phyloP scores from a whole-genome alignment of 176 grass and related monocot species.

The Cocos nucifera region DNA sequence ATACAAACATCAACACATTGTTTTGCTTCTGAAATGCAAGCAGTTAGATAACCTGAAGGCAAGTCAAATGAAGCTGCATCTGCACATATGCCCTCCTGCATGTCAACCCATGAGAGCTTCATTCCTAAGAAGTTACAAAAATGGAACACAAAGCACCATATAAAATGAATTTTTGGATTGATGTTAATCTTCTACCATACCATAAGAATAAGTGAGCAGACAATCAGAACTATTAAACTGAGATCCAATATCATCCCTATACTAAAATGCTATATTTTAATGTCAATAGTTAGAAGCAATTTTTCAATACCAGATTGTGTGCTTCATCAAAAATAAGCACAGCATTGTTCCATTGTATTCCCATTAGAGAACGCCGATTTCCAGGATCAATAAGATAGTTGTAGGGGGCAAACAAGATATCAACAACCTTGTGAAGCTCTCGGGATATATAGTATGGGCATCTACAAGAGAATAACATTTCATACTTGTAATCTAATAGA shows the following conservation, averaged over 20 bases:
- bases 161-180: background rate
- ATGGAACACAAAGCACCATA: background rate
- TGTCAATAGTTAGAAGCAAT: background rate
- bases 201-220: too few species aligned
- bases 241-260: too few species aligned
- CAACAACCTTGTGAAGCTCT: conserved; percentile 76
- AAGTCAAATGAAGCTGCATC: conserved; percentile 97
- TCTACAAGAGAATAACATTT: conserved; percentile 28
- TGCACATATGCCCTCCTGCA: conserved; percentile 91
- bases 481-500: conserved; percentile 16
- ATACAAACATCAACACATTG: conserved; percentile 82
- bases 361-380: conserved; percentile 69
- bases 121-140: conserved; percentile 4
- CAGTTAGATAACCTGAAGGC: conserved; percentile 51
- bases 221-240: too few species aligned
- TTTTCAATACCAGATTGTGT: conserved; percentile 70
- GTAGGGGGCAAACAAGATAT: conserved; percentile 97
- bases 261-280: too few species aligned
- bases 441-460: conserved; percentile 94
- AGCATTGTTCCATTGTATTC: conserved; percentile 74
- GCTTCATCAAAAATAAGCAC: conserved; percentile 95
- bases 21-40: conserved; percentile 78
- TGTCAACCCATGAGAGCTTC: conserved; percentile 21
- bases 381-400: conserved; percentile 96
- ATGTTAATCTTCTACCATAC: background rate